Evolutionary conservation across 73 alveolate species (phyloP), one percentile per base, ranked within the genome.

Genomic region (Symbiodinium pilosum): DNA sequence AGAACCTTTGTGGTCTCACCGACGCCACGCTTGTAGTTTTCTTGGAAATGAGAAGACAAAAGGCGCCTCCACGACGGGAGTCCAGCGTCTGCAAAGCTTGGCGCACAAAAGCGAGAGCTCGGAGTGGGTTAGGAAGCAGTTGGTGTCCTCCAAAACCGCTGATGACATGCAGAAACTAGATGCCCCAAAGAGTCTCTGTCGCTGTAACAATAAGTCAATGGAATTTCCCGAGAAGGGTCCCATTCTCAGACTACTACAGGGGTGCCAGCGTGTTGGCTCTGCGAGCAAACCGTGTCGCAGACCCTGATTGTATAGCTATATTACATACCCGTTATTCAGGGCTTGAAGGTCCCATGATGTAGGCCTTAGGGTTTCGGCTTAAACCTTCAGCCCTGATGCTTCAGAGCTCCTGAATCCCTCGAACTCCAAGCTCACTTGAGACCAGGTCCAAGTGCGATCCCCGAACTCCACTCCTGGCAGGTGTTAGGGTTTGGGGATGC

Each of bases 91-190:
- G 56, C 97, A 91, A 20, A 91, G 75, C 30, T 86, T 85, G 6
- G 81, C 75, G 77, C 97, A 91, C 36, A 91, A 77, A 52, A 91
- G 51, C 24, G 97, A 68, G 32, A 91, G 68, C 52, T 91, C 97
- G 20, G 97, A 68, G 43, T 91, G 97, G 2, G 97, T 91, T n/a
- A 91, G 97, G 77, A 91, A 91, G 81, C 97, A 91, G 56, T 91
- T 91, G 54, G 97, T 91, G 89, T 91, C 97, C 97, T 91, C 38
- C 38, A 59, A 59, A 59, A 59, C 34, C 6, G 32, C 77, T 59
- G n/a, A n/a, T n/a, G 11, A 24, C 36, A 39, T 69, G 84, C 84
- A 30, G 7, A 18, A 12, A 20, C 39, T 6, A 30, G 39, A 32
- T 28, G 43, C 43, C 11, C 16, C 88, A 36, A 18, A 40, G 3